phyloP scores from a whole-genome alignment of 2,329 filamentous ascomycete genomes.

The Colletotrichum chlorophyti region DNA sequence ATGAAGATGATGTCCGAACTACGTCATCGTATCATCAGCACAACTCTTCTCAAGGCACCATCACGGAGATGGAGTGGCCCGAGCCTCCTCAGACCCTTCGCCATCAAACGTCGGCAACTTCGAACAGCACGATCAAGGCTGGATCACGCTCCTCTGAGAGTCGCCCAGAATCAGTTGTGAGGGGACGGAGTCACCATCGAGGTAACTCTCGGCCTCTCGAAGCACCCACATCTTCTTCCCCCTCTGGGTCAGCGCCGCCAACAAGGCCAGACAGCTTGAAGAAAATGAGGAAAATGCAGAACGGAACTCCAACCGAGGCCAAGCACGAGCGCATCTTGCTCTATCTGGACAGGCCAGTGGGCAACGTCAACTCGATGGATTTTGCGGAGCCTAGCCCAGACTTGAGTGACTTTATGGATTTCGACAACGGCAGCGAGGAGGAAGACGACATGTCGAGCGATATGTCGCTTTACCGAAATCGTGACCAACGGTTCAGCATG shows the following conservation, averaged over 20 bases:
- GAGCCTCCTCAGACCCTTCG: conserved; percentile 25
- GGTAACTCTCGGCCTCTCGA: conserved; percentile 4
- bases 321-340: conserved; percentile 39
- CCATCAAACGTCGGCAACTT: conserved; percentile 27
- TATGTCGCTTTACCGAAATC: neutral
- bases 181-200: neutral
- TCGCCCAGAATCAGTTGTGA: neutral
- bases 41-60: conserved; percentile 24
- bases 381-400: conserved; percentile 43
- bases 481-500: neutral
- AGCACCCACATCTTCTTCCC: neutral
- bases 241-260: neutral
- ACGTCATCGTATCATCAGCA: conserved; percentile 7
- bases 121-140: conserved; percentile 26
- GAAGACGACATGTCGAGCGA: conserved; percentile 28
- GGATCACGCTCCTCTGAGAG: neutral
- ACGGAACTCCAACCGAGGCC: conserved; percentile 1
- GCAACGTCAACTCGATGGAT: conserved; percentile 34
- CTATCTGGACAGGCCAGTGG: conserved; percentile 39
- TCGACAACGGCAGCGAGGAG: conserved; percentile 35
- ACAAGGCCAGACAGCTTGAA: conserved; percentile 8
- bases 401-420: conserved; percentile 46
- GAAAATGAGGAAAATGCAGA: neutral
- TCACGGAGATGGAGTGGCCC: conserved; percentile 21
- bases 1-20: conserved; percentile 42